Evolutionary conservation across 1,139 yeast genomes (phyloP).

Genomic region (Hemisphaericaspora lyxosophila): DNA sequence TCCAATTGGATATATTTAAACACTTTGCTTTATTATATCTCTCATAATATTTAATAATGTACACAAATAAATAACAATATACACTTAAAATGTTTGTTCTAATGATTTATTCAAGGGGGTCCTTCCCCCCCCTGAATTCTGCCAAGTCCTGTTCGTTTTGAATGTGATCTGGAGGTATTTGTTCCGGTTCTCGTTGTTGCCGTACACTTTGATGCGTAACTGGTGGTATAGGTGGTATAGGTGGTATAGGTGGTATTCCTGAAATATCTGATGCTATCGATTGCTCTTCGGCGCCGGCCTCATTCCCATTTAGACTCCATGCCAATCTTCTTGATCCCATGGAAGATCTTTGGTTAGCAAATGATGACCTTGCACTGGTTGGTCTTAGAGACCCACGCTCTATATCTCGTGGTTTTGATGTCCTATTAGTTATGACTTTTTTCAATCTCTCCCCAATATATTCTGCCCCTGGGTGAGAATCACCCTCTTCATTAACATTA

Average conservation of each 20-base stretch:
- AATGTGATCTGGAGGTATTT: too few species aligned
- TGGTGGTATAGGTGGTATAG: not conserved
- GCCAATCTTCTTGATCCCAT: not conserved
- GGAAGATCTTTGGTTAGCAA: not conserved
- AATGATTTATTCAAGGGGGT: not conserved
- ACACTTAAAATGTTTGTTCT: not conserved
- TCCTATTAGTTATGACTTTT: conserved; percentile 15
- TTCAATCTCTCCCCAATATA: conserved; percentile 31
- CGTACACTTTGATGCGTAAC: too few species aligned
- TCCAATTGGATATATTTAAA: too few species aligned
- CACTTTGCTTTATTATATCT: too few species aligned
- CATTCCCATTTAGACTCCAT: not conserved
- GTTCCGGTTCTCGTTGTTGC: too few species aligned
- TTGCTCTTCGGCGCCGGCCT: conserved; percentile 8
- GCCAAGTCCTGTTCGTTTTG: not conserved
- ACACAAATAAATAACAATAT: not conserved
- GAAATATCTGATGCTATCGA: conserved; percentile 1
- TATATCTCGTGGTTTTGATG: conserved; percentile 1
- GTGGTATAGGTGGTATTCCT: not conserved
- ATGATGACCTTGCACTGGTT: not conserved
- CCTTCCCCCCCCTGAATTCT: not conserved
- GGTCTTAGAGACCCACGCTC: not conserved
- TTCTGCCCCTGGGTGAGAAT: conserved; percentile 22
- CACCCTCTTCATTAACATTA: conserved; percentile 11
- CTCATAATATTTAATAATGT: not conserved